These are phyloP conservation scores for Podospora fimiseda DNA, from an alignment of 495 filamentous ascomycete species.

Conservation along the genomic window DNA sequence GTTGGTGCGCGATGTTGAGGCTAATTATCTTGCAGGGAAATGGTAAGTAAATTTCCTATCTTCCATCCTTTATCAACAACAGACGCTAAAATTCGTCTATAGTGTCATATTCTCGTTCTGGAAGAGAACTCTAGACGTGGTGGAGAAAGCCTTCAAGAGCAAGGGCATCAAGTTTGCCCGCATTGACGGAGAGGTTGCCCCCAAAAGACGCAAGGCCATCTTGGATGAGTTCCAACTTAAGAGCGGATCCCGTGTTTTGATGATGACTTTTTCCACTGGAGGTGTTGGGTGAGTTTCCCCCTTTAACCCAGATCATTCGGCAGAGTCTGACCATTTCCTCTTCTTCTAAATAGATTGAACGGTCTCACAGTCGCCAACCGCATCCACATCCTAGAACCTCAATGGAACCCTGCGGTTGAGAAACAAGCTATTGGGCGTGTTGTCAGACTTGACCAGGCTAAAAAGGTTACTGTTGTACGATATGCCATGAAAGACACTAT, in stretches of 20 bases:
- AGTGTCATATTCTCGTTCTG: background rate
- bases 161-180: background rate
- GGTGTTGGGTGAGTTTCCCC: slow-evolving; percentile 31
- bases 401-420: slow-evolving; percentile 47
- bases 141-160: background rate
- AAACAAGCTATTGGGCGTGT: slow-evolving; percentile 39
- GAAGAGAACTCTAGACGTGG: background rate
- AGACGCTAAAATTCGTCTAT: background rate
- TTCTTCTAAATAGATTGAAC: slow-evolving; percentile 6
- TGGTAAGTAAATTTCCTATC: background rate
- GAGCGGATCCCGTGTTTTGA: slow-evolving; percentile 14
- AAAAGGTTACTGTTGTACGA: background rate
- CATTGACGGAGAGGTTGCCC: background rate
- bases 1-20: background rate
- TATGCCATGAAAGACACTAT: background rate
- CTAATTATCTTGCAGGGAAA: background rate
- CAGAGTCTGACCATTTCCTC: slow-evolving; percentile 15
- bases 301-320: no score
- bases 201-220: background rate
- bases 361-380: background rate
- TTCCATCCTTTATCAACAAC: no score
- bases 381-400: slow-evolving; percentile 31
- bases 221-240: background rate
- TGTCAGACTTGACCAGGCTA: slow-evolving; percentile 34
- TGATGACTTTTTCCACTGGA: slow-evolving; percentile 41